A percentile compares a stretch with the other conserved stretches of the same genome.
These are phyloP conservation scores for Gossypium thurberi DNA, from an alignment of 345 rosid species.

Conservation along the genomic window DNA sequence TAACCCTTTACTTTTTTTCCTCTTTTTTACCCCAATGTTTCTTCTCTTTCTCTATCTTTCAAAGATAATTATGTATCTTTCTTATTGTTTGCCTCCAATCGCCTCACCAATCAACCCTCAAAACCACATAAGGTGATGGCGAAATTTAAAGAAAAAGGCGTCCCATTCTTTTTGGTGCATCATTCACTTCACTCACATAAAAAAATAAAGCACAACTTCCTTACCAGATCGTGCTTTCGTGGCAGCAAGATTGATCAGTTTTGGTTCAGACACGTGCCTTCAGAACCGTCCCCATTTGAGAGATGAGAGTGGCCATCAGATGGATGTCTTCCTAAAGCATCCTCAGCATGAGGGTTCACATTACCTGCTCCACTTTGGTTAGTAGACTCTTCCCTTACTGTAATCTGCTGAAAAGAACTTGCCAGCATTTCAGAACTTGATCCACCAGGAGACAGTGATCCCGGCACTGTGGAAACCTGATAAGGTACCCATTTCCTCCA, in stretches of 20 bases:
- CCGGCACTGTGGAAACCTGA: constrained; percentile 21
- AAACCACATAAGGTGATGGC: constrained; percentile 14
- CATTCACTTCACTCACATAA: not conserved
- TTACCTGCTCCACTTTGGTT: constrained; percentile 8
- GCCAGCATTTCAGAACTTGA: constrained; percentile 23
- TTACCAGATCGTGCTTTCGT: not conserved
- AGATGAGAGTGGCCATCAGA: constrained; percentile 5
- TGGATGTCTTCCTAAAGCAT: constrained; percentile 4
- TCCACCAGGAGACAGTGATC: constrained; percentile 15
- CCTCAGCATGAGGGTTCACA: not conserved
- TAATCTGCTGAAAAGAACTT: constrained; percentile 31
- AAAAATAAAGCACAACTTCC: constrained; percentile 8
- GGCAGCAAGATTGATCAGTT: constrained; percentile 4
- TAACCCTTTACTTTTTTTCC: not conserved
- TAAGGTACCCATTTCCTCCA: constrained; percentile 46
- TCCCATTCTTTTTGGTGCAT: constrained; percentile 11
- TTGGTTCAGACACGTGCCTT: constrained; percentile 3
- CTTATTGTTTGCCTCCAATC: constrained; percentile 21
- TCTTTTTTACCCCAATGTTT: not conserved
- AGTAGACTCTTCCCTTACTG: constrained; percentile 23
- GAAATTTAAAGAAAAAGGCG: constrained; percentile 4
- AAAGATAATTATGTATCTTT: constrained; percentile 15
- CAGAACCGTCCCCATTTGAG: not conserved
- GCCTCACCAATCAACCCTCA: constrained; percentile 26
- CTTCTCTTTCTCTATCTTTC: constrained; percentile 15